Evolutionary conservation across 495 filamentous ascomycete species (phyloP), one percentile per base, ranked within the genome.

Genomic region (Platismatia glauca): DNA sequence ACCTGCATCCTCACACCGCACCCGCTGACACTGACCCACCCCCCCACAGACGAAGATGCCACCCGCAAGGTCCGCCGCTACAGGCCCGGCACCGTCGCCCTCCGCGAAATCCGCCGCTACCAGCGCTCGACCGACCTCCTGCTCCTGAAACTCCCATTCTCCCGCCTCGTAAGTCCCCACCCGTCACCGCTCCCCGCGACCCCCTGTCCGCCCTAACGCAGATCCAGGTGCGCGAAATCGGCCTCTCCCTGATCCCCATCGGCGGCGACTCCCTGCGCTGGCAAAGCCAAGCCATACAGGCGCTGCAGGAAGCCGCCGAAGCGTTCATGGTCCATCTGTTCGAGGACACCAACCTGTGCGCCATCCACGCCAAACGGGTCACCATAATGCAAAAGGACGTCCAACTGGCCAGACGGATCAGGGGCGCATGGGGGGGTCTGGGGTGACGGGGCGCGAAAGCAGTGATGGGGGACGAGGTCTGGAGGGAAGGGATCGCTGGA

Each of bases 331-430:
- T 97, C 20, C 90, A 95, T 75, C 74, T 97, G 0, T 97, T 97
- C 74, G 91, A 96, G 72, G 93, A 97, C 71, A 89, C 91, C 27
- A 96, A 97, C 75, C 81, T 97, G 34, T 94, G 93, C 75, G 93
- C 93, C 22, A 88, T 97, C 35, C 93, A 97, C 72, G 93, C 93
- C 48, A 97, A 96, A 77, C 81, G 93, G 35, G 92, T 97, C 9
- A 97, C 93, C 2, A 95, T 97, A 67, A 96, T 96, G 91, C 91
- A 96, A 71, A 95, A 94, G 73, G 91, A 96, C 74, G 92, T 96
- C 52, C 91, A 95, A 71, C 79, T 96, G 56, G 91, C 91, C 41
- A 79, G 91, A 66, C 78, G 91, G 68, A 95, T 95, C 78, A 81
- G 91, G 34, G 85, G 85, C 1, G 82, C 78, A 33, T 87, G 85